Conservation (phyloP, 1,284 basidiomycete species). For the Leccinum huronense region DNA sequence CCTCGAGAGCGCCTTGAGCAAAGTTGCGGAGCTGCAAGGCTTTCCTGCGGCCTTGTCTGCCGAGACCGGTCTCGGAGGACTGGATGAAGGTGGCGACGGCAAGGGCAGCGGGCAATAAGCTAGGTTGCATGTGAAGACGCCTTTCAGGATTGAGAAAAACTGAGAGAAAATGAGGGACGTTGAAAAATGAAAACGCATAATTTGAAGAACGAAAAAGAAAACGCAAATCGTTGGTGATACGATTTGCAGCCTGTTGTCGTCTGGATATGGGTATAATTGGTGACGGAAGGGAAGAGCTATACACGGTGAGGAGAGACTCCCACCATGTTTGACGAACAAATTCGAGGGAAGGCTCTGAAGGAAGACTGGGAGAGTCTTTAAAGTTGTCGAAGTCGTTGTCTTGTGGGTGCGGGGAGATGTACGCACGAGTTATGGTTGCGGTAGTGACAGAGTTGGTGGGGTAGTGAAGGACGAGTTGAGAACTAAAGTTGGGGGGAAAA, state of each 20-base stretch:
- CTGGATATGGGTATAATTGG: conserved; percentile 40
- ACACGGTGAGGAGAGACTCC: conserved; percentile 64
- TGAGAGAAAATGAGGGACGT: conserved; percentile 63
- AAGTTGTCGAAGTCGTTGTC: conserved; percentile 37
- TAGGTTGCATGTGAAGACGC: conserved; percentile 62
- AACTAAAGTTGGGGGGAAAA: conserved; percentile 8
- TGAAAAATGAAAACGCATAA: conserved; percentile 72
- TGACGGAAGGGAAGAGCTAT: conserved; percentile 40
- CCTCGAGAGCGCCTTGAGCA: conserved; percentile 69
- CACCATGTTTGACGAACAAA: conserved; percentile 75
- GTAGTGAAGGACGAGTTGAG: conserved; percentile 5
- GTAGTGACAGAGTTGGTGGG: conserved; percentile 3
- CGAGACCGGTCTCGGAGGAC: conserved; percentile 59
- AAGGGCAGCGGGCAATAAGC: conserved; percentile 61
- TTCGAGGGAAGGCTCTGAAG: conserved; percentile 55
- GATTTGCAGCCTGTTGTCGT: conserved; percentile 45
- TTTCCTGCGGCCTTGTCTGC: conserved; percentile 47
- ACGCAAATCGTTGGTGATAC: conserved; percentile 57
- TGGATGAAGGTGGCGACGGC: conserved; percentile 67
- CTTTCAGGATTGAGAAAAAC: conserved; percentile 54
- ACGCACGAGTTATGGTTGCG: conserved; percentile 3
- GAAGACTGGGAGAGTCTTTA: conserved; percentile 34
- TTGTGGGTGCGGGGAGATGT: conserved; percentile 14
- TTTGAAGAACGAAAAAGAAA: conserved; percentile 63
- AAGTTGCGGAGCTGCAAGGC: conserved; percentile 61